Conservation (phyloP, 2,329 filamentous ascomycete species). For the Aspergillus ibericus region DNA sequence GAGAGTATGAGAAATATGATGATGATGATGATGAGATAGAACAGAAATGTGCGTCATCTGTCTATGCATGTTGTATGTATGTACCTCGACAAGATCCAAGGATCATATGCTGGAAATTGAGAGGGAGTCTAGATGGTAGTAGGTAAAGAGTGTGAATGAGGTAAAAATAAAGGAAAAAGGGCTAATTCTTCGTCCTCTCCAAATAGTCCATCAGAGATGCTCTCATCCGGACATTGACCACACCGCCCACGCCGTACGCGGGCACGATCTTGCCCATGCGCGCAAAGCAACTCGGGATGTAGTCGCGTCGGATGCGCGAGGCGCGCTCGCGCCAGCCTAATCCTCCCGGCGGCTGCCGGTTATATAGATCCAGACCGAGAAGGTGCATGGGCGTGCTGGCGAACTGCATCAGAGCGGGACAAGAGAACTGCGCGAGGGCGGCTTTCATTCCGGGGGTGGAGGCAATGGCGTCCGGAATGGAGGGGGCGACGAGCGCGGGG, state of each 20-base stretch:
- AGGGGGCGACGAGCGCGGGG: conserved; percentile 73
- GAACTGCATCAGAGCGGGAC: conserved; percentile 76
- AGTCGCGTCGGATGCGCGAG: conserved; percentile 69
- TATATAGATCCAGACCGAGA: conserved; percentile 83
- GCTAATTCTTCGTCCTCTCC: conserved; percentile 41
- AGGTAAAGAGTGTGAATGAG: no score
- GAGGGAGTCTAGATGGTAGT: not conserved
- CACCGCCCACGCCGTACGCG: conserved; percentile 84
- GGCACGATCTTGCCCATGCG: conserved; percentile 83
- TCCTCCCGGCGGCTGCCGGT: conserved; percentile 54
- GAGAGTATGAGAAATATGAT: not conserved
- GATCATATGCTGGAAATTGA: not conserved
- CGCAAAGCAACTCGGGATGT: conserved; percentile 70
- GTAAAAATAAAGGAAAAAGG: not conserved
- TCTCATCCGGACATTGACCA: conserved; percentile 76
- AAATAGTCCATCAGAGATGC: conserved; percentile 65
- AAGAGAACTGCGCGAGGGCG: conserved; percentile 73
- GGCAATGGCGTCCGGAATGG: conserved; percentile 57
- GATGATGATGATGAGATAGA: not conserved
- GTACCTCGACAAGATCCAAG: not conserved
- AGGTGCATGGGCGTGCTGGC: conserved; percentile 81
- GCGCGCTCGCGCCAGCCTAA: conserved; percentile 62
- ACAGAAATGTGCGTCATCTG: not conserved
- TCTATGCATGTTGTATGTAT: not conserved
- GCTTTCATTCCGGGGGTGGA: conserved; percentile 50